Conservation (phyloP, 192 early-diverging fungal genomes). For the Radiomyces spectabilis region DNA sequence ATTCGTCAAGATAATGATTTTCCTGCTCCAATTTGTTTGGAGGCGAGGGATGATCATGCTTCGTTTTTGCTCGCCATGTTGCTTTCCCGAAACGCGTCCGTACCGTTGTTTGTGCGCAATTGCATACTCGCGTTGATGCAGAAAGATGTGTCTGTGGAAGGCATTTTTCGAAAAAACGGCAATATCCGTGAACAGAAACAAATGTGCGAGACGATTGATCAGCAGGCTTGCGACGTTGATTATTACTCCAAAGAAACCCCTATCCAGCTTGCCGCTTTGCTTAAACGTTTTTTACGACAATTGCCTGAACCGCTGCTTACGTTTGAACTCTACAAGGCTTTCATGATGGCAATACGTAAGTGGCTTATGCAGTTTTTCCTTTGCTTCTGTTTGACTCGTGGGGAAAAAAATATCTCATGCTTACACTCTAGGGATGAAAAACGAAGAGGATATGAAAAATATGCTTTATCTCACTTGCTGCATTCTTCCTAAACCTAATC, state of each 20-base stretch:
- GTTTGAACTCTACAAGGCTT: conserved; percentile 77
- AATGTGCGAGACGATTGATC: conserved; percentile 76
- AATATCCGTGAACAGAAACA: conserved; percentile 90
- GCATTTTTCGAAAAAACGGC: conserved; percentile 96
- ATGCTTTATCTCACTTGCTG: conserved; percentile 76
- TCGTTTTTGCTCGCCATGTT: conserved; percentile 80
- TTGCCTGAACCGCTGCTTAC: conserved; percentile 93
- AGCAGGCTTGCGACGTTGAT: conserved; percentile 62
- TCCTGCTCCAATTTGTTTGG: too few species aligned
- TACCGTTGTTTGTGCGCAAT: conserved; percentile 81
- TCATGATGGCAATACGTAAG: conserved; percentile 68
- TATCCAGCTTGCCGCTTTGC: conserved; percentile 87
- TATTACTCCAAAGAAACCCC: conserved; percentile 66
- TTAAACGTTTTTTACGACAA: conserved; percentile 95
- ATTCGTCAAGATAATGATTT: too few species aligned
- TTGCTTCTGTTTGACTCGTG: background rate
- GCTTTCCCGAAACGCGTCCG: conserved; percentile 65
- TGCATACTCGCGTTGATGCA: conserved; percentile 66
- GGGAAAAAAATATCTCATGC: background rate
- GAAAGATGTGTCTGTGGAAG: conserved; percentile 79
- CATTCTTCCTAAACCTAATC: conserved; percentile 82
- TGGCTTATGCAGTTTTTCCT: conserved; percentile 2
- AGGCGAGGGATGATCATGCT: too few species aligned
- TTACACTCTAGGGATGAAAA: conserved; percentile 35
- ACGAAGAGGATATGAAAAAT: conserved; percentile 43